Base-by-base conservation (phyloP, 306 rosid genomes). In the Morella rubra region DNA sequence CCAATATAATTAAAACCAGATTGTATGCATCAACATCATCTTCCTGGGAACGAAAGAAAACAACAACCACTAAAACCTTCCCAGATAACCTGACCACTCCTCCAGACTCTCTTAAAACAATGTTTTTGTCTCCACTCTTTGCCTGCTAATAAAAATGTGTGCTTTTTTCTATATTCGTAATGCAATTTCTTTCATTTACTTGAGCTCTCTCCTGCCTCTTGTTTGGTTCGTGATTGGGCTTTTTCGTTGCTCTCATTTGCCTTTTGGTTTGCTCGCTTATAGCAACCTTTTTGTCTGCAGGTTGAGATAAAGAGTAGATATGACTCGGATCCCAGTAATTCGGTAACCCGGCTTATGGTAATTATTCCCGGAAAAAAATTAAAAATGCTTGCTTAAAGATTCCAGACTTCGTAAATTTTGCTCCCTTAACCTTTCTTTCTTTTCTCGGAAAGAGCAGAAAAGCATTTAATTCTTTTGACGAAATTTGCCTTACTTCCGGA, bases 1-100 rank as follows among this genome's bases (percentile, higher is more conserved):
- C 75, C 77, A 84, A 80, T 15, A 72, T 78, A 80, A 79, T 55
- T 77, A 78, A 81, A 10, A 83, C 80, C 69, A 41, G 65, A 22
- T 27, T 62, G 75, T 59, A 76, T 59, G 41, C 73, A 81, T 77
- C 91, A 77, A 78, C 78, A 87, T 85, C 87, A 76, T 83, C 67
- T 0, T 27, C 42, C 5, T 60, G 44, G 83, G 70, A 85, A 84
- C 4, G 76, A 78, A 79, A 84, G 79, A 79, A 72, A 85, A 81
- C 74, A 80, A 83, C 74, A 81, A 76, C 83, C 92, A 82, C 81
- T 84, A 65, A 75, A 56, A 61, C 68, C 42, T 58, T 12, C 20
- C 44, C 61, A 20, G 77, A 53, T 62, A 50, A 53, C 20, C 58
- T 77, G 85, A 85, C 89, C 85, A 82, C 79, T 81, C 78, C 84